phyloP scores from a whole-genome alignment of 257 asterid species.

The Solanum stenotomum region DNA sequence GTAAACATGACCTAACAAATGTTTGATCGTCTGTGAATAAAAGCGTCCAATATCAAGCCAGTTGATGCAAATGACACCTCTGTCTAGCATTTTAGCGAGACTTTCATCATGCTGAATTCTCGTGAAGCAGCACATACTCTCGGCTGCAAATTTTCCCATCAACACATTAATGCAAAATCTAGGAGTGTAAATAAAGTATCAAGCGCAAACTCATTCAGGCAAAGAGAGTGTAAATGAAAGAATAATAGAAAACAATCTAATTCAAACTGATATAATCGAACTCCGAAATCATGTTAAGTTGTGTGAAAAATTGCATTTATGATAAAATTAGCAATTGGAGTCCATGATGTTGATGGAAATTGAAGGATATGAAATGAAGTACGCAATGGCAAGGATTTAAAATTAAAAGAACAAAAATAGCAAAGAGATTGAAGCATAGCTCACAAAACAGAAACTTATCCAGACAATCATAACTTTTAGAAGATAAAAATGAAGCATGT shows the following conservation, averaged over 20 bases:
- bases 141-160: conserved; percentile 54
- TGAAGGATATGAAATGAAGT: background rate
- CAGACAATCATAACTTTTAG: background rate
- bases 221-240: background rate
- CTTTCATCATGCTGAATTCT: conserved; percentile 59
- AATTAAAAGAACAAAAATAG: background rate
- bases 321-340: background rate
- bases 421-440: background rate
- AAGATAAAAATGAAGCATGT: background rate
- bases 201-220: background rate
- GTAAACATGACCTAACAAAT: background rate
- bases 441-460: background rate
- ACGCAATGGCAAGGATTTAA: background rate
- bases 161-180: background rate
- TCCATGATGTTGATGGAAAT: background rate
- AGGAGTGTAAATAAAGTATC: background rate
- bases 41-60: background rate
- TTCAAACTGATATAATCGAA: background rate
- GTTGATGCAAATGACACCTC: background rate
- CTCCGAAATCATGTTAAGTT: background rate
- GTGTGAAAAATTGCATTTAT: background rate
- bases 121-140: conserved; percentile 86
- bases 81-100: background rate
- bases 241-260: background rate
- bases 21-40: background rate